phyloP scores from a whole-genome alignment of 208 protist genomes.

The Acanthamoeba triangularis region DNA sequence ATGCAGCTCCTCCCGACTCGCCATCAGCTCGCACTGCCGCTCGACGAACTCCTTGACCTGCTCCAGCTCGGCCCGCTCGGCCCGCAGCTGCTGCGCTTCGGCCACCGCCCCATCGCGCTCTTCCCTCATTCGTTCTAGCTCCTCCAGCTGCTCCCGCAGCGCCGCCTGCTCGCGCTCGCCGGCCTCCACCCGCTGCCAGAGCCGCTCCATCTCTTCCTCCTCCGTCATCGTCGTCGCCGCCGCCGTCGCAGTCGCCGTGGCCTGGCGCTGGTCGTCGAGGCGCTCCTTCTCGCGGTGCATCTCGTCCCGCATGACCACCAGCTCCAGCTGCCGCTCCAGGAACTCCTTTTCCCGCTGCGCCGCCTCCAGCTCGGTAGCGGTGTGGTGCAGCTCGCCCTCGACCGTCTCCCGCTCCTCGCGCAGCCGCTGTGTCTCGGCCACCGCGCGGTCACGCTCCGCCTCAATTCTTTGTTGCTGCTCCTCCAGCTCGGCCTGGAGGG shows the following conservation, averaged over 20 bases:
- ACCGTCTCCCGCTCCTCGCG: background rate
- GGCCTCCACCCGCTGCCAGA: background rate
- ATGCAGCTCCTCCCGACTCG: background rate
- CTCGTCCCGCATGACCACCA: background rate
- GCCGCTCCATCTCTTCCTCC: background rate
- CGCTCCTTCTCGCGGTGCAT: conserved; percentile 23
- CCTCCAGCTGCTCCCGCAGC: background rate
- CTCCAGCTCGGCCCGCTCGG: background rate
- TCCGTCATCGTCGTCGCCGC: background rate
- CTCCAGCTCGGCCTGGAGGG: background rate
- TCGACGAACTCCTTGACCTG: background rate
- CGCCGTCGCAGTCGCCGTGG: background rate
- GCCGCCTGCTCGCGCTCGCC: background rate
- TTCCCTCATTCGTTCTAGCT: background rate
- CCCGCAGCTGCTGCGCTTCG: background rate
- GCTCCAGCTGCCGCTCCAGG: too few relatives aligned
- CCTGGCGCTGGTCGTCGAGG: background rate
- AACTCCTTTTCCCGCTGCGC: background rate
- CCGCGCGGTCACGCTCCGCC: background rate
- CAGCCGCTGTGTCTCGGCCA: background rate
- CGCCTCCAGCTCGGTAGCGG: background rate
- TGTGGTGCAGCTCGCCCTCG: background rate
- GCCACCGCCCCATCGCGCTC: background rate
- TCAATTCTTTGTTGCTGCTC: background rate
- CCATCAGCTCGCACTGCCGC: conserved; percentile 8